A percentile compares a stretch with the other conserved stretches of the same genome.
Conservation (phyloP, 2,329 filamentous ascomycete genomes). For the Thelonectria rubi region DNA sequence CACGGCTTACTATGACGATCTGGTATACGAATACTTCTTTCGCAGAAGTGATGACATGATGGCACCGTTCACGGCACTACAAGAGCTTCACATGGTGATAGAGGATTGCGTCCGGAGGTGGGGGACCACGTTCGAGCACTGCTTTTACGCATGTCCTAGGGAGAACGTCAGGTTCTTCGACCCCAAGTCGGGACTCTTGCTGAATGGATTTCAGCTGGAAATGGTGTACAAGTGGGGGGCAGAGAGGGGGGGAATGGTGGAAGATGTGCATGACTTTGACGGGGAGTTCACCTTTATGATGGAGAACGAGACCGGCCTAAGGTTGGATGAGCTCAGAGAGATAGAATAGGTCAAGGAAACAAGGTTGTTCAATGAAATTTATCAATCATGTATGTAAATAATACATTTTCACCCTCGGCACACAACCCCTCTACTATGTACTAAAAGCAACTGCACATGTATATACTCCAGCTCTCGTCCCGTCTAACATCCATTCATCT, state of each 20-base stretch:
- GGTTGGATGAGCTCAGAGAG: not conserved
- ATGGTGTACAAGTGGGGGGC: conserved; percentile 5
- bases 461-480: not conserved
- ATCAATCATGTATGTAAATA: conserved; percentile 2
- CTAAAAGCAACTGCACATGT: not conserved
- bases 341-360: conserved; percentile 9
- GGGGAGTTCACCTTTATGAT: conserved; percentile 11
- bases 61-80: conserved; percentile 20
- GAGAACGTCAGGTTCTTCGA: conserved; percentile 30
- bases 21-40: conserved; percentile 15
- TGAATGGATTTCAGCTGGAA: conserved; percentile 18
- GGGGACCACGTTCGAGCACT: conserved; percentile 3
- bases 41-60: conserved; percentile 7
- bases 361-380: not conserved
- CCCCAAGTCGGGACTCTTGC: conserved; percentile 19
- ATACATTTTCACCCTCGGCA: conserved; percentile 6
- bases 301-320: not conserved
- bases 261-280: conserved; percentile 23
- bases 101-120: not conserved
- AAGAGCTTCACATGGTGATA: conserved; percentile 27
- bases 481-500: not conserved
- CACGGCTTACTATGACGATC: conserved; percentile 2
- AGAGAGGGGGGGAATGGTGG: conserved; percentile 14
- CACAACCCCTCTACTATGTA: conserved; percentile 2
- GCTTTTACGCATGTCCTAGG: conserved; percentile 20